Conservation (phyloP, 192 early-diverging fungal genomes). For the Diversispora eburnea region DNA sequence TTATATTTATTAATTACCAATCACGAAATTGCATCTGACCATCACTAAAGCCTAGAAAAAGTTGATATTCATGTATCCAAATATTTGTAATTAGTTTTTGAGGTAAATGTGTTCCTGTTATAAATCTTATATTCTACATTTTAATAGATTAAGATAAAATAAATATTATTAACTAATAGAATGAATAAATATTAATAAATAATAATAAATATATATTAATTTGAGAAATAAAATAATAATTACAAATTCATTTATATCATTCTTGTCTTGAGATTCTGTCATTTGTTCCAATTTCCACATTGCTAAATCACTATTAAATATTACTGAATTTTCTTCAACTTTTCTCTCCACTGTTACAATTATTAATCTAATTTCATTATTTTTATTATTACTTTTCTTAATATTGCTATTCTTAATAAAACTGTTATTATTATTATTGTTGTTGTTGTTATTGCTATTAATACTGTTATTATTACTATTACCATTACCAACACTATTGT, state of each 20-base stretch:
- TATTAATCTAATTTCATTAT: not conserved
- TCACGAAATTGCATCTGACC: constrained; percentile 21
- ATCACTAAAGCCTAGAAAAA: constrained; percentile 13
- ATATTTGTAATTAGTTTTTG: constrained; percentile 14
- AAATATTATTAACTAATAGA: not conserved
- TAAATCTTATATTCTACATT: not conserved
- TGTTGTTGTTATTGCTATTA: no score
- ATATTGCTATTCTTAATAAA: no score
- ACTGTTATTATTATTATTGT: no score
- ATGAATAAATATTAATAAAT: not conserved
- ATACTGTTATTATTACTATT: no score
- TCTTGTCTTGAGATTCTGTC: not conserved
- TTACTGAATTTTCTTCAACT: not conserved
- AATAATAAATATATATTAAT: no score
- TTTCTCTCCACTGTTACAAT: constrained; percentile 3
- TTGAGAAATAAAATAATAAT: not conserved
- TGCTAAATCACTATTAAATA: not conserved
- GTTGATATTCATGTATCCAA: constrained; percentile 12
- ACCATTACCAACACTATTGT: no score
- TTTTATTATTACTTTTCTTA: no score
- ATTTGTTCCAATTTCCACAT: not conserved
- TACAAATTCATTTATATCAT: not conserved
- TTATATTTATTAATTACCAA: constrained; percentile 2
- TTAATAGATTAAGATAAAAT: not conserved
- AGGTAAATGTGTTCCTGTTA: not conserved